A percentile compares a stretch with the other conserved stretches of the same genome.
These are phyloP conservation scores for Vanilla planifolia DNA, from an alignment of 106 monocot genomes.

Conservation along the genomic window DNA sequence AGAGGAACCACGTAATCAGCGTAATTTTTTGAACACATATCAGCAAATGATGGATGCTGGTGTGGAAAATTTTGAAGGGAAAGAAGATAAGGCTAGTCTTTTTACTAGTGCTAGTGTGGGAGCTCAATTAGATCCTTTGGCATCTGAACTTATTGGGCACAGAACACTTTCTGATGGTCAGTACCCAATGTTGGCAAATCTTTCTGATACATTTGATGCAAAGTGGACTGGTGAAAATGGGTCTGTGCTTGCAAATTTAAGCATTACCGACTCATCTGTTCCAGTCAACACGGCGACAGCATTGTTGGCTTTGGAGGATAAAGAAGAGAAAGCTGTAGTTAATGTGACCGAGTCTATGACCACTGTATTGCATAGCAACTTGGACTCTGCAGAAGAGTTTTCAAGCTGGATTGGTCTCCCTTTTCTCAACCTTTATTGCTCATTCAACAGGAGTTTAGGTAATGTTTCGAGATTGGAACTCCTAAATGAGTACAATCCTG, in stretches of 20 bases:
- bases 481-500: slow-evolving; percentile 51
- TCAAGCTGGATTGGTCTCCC: slow-evolving; percentile 46
- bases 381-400: slow-evolving; percentile 33
- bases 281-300: slow-evolving; percentile 11
- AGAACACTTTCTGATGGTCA: slow-evolving; percentile 70
- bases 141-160: slow-evolving; percentile 25
- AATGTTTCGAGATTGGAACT: slow-evolving; percentile 20
- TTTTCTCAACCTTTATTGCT: slow-evolving; percentile 46
- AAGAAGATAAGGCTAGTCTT: slow-evolving; percentile 23
- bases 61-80: slow-evolving; percentile 13
- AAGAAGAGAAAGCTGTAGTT: slow-evolving; percentile 20
- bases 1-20: slow-evolving; percentile 11
- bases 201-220: slow-evolving; percentile 70
- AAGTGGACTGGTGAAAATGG: slow-evolving; percentile 71
- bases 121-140: slow-evolving; percentile 34
- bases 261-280: slow-evolving; percentile 13
- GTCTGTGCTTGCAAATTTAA: slow-evolving; percentile 11
- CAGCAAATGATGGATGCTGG: slow-evolving; percentile 17
- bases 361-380: slow-evolving; percentile 16
- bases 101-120: slow-evolving; percentile 29
- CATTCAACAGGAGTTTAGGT: slow-evolving; percentile 43
- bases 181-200: slow-evolving; percentile 38
- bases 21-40: not conserved
- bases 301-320: slow-evolving; percentile 18
- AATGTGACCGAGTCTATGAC: slow-evolving; percentile 23